Evolutionary conservation across 192 early-diverging fungal species (phyloP).

Genomic region (Dissophora ornata): DNA sequence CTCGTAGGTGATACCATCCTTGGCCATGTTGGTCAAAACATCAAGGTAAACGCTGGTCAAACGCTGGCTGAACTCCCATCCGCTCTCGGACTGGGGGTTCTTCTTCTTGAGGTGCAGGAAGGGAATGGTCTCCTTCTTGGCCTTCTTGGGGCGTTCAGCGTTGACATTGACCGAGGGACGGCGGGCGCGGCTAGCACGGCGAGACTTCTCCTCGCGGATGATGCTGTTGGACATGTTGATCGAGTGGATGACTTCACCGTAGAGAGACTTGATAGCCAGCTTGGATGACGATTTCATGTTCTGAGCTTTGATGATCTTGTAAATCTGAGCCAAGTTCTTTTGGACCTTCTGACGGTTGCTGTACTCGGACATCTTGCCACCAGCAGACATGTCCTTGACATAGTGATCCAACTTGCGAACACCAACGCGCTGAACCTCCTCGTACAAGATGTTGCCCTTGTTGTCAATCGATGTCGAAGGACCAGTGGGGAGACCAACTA

Average conservation of each 20-base stretch:
- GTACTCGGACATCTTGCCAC: conserved; percentile 78
- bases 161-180: conserved; percentile 57
- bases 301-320: conserved; percentile 82
- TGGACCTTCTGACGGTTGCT: conserved; percentile 80
- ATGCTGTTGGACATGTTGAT: conserved; percentile 82
- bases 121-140: conserved; percentile 76
- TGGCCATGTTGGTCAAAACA: conserved; percentile 82
- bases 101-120: conserved; percentile 83
- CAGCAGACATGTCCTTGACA: conserved; percentile 87
- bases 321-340: conserved; percentile 80
- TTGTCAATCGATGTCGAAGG: conserved; percentile 84
- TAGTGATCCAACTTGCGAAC: conserved; percentile 93
- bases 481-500: conserved; percentile 85
- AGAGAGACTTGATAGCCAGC: conserved; percentile 73
- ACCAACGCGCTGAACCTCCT: conserved; percentile 84
- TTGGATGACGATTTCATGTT: conserved; percentile 82
- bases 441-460: conserved; percentile 86
- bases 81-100: conserved; percentile 71
- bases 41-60: conserved; percentile 86
- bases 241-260: conserved; percentile 76
- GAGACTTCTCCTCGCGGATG: conserved; percentile 68
- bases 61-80: conserved; percentile 86
- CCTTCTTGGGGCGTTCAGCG: conserved; percentile 64
- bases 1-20: conserved; percentile 87
- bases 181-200: conserved; percentile 59